phyloP scores from a whole-genome alignment of 495 filamentous ascomycete genomes.

The Penicillium macrosclerotiorum region DNA sequence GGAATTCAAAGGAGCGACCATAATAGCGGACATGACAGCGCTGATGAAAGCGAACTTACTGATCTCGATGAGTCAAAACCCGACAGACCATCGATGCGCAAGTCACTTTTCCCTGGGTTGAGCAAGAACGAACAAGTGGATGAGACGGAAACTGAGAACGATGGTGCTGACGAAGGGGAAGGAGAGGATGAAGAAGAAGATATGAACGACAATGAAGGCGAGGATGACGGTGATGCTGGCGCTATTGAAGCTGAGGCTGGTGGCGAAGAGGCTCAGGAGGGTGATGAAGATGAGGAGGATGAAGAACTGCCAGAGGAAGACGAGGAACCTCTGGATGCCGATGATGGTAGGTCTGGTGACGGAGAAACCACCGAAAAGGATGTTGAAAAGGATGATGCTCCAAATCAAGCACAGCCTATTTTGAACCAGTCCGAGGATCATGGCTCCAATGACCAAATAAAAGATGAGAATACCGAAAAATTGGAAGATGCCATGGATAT shows the following conservation, averaged over 20 bases:
- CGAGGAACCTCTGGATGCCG: constrained; percentile 12
- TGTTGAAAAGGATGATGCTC: constrained; percentile 17
- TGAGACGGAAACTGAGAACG: constrained; percentile 29
- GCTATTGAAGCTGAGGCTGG: constrained; percentile 16
- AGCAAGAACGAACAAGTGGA: constrained; percentile 22
- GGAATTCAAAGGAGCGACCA: constrained; percentile 38
- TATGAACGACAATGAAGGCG: constrained; percentile 24
- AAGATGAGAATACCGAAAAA: constrained; percentile 10
- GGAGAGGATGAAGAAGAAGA: constrained; percentile 56
- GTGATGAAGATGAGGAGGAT: constrained; percentile 18
- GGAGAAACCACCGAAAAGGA: constrained; percentile 12
- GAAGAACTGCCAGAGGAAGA: constrained; percentile 26
- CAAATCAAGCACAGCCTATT: constrained; percentile 7
- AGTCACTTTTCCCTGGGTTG: constrained; percentile 34
- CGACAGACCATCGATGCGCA: constrained; percentile 36
- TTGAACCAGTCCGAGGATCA: constrained; percentile 19
- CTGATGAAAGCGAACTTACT: constrained; percentile 77
- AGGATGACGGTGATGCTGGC: constrained; percentile 11
- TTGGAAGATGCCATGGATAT: constrained; percentile 21
- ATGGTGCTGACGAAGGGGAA: constrained; percentile 22
- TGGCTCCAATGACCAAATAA: constrained; percentile 2
- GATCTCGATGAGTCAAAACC: constrained; percentile 58
- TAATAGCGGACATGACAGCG: constrained; percentile 68
- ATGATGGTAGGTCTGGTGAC: constrained; percentile 14
- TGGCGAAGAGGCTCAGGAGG: constrained; percentile 17